Evolutionary conservation across 257 asterid genomes (phyloP).

Genomic region (Prunella vulgaris): DNA sequence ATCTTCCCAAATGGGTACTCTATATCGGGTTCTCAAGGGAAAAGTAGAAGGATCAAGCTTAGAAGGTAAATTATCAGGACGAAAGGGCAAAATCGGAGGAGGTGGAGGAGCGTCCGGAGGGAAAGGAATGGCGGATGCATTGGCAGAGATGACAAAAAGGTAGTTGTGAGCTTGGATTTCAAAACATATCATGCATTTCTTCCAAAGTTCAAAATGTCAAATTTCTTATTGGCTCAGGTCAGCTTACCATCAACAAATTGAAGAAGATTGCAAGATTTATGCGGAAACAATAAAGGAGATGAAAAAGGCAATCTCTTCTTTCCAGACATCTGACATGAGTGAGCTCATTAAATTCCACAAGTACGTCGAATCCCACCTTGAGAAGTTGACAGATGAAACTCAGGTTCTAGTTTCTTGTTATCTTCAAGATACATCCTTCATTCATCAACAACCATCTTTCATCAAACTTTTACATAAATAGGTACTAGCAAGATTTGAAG

Average conservation of each 20-base stretch:
- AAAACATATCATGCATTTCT: not conserved
- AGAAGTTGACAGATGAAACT: constrained; percentile 74
- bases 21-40: constrained; percentile 80
- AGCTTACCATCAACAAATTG: constrained; percentile 78
- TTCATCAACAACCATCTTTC: not conserved
- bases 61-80: constrained; percentile 43
- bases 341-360: constrained; percentile 68
- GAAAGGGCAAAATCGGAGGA: constrained; percentile 50
- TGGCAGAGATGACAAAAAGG: constrained; percentile 96
- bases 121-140: constrained; percentile 96
- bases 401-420: constrained; percentile 42
- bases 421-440: not conserved
- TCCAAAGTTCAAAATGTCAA: not conserved
- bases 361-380: constrained; percentile 64
- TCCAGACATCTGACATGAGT: constrained; percentile 68
- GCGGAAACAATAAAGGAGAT: constrained; percentile 46
- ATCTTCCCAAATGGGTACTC: constrained; percentile 81
- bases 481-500: constrained; percentile 87
- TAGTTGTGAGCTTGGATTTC: constrained; percentile 6
- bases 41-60: constrained; percentile 74
- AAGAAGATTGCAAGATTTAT: constrained; percentile 66
- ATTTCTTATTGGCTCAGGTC: constrained; percentile 46
- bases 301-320: constrained; percentile 44
- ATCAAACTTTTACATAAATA: constrained; percentile 14
- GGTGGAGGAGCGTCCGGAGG: constrained; percentile 53